Evolutionary conservation across 2,329 filamentous ascomycete species (phyloP), one percentile per base, ranked within the genome.

Genomic region (Pseudogymnoascus destructans): DNA sequence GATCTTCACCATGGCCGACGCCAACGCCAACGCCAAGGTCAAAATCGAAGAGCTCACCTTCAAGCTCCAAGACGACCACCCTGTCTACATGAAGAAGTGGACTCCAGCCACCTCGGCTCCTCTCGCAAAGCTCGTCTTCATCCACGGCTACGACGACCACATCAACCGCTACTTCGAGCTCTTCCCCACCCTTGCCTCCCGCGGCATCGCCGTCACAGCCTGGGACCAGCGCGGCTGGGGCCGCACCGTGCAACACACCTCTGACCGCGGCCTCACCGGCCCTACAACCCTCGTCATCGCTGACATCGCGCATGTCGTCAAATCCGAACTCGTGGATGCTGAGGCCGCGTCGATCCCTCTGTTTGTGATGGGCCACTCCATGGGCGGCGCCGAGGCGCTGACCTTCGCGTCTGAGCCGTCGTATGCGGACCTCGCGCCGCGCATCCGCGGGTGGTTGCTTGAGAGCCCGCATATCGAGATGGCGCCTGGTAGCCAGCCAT

Each of bases 191-290:
- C 79, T 96, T 54, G 85, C 86, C 19, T 73, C 75, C 9, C 78
- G 78, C 58, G 87, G 86, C 61, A 90, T 96, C 65, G 82, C 87
- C 66, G 79, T 89, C 54, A 81, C 86, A 67, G 78, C 81, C 61
- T 87, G 91, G 69, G 91, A 96, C 70, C 91, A 95, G 75, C 84
- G 82, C 70, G 90, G 91, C 69, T 96, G 90, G 90, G 91, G 91
- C 61, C 83, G 81, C 59, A 87, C 82, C 58, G 87, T 85, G 19
- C 75, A 72, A 35, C 77, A 75, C 57, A 74, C 79, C 19, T 71
- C 79, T 10, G 79, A 92, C 61, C 78, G 76, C 65, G 91, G 91
- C 55, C 75, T 82, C 58, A 88, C 87, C 1, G 91, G 91, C 5
- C 78, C 85, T 5, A 95, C 90, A 1, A 63, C 76, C 1, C 79